These are phyloP conservation scores for Heliamphora pulchella DNA, from an alignment of 179 eudicot genomes.

Conservation along the genomic window DNA sequence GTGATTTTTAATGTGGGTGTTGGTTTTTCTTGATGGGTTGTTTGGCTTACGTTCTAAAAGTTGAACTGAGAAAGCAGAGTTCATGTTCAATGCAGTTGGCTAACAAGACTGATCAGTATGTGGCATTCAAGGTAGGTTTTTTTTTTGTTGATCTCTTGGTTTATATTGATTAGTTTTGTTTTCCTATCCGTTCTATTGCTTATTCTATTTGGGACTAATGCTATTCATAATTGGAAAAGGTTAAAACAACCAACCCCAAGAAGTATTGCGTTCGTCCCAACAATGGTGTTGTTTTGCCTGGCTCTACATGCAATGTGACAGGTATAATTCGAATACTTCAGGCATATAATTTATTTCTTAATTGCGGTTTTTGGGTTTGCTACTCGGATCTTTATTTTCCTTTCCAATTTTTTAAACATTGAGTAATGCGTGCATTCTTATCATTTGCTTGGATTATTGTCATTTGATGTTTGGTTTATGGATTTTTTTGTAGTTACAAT, in stretches of 20 bases:
- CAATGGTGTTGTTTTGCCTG: constrained; percentile 66
- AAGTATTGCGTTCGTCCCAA: constrained; percentile 90
- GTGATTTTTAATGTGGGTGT: constrained; percentile 13
- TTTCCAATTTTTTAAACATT: no score
- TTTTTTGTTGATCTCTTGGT: no score
- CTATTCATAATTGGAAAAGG: constrained; percentile 32
- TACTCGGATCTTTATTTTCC: no score
- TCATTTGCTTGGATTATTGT: constrained; percentile 9
- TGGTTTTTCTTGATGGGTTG: constrained; percentile 16
- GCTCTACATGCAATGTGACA: constrained; percentile 56
- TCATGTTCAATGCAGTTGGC: constrained; percentile 62
- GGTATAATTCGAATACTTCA: constrained; percentile 34
- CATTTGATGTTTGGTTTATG: constrained; percentile 9
- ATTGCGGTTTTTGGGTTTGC: no score
- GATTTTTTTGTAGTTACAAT: constrained; percentile 61
- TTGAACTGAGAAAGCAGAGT: constrained; percentile 80
- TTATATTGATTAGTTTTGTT: no score
- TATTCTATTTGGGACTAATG: constrained; percentile 12
- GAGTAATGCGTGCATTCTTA: no score
- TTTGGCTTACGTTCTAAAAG: constrained; percentile 29
- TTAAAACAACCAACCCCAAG: constrained; percentile 92
- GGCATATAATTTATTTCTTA: no score
- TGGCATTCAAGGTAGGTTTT: constrained; percentile 83
- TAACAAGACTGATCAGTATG: constrained; percentile 60
- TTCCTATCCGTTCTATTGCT: constrained; percentile 11